phyloP scores from a whole-genome alignment of 2,329 filamentous ascomycete genomes.

The Neurospora sp. region DNA sequence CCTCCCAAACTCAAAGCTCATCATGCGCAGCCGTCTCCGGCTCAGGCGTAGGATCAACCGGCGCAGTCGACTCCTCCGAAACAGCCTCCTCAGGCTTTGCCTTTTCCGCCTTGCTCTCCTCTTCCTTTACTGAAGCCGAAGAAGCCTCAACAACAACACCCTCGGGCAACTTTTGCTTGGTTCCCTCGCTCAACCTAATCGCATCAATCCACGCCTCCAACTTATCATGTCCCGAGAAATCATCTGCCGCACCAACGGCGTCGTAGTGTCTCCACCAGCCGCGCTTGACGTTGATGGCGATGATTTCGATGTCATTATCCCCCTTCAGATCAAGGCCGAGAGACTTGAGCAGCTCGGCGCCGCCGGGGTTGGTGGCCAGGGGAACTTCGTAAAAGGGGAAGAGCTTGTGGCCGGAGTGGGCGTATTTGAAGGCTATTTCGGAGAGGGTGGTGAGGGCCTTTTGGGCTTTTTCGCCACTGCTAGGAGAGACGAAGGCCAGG shows the following conservation, averaged over 20 bases:
- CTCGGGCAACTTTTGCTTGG: slow-evolving; percentile 64
- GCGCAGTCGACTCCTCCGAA: slow-evolving; percentile 15
- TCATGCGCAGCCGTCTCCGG: slow-evolving; percentile 32
- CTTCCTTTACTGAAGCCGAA: too few species aligned
- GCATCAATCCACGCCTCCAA: slow-evolving; percentile 83
- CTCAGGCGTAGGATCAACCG: slow-evolving; percentile 22
- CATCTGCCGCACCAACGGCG: slow-evolving; percentile 24
- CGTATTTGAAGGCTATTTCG: slow-evolving; percentile 67
- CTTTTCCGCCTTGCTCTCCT: slow-evolving; percentile 19
- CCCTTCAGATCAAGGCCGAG: not conserved
- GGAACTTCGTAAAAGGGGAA: slow-evolving; percentile 80
- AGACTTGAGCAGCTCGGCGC: slow-evolving; percentile 41
- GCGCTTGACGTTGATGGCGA: slow-evolving; percentile 77
- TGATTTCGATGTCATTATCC: slow-evolving; percentile 51
- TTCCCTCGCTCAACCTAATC: slow-evolving; percentile 81
- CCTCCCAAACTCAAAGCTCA: slow-evolving; percentile 29
- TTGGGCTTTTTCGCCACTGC: slow-evolving; percentile 39
- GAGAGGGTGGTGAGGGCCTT: slow-evolving; percentile 55
- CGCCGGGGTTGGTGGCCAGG: slow-evolving; percentile 42
- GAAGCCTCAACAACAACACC: slow-evolving; percentile 33
- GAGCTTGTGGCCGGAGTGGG: slow-evolving; percentile 51
- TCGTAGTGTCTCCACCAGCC: slow-evolving; percentile 75
- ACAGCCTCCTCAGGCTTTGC: slow-evolving; percentile 32
- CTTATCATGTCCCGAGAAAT: slow-evolving; percentile 43
- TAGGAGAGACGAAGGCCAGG: slow-evolving; percentile 55